phyloP scores from a whole-genome alignment of 257 asterid species.

The Verbena officinalis region DNA sequence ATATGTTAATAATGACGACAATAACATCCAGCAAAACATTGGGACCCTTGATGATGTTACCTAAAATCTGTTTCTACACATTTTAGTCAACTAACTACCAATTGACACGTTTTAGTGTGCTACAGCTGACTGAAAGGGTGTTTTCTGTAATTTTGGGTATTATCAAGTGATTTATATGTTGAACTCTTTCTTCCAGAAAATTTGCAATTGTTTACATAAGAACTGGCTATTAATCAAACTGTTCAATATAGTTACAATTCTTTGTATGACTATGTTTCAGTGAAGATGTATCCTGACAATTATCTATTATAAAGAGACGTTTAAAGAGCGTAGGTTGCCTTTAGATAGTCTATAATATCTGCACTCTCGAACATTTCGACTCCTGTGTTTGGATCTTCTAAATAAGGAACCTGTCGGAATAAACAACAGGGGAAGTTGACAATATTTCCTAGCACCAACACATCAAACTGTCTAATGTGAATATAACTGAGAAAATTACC shows the following conservation, averaged over 20 bases:
- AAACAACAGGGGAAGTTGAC: background rate
- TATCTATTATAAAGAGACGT: background rate
- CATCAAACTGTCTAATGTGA: background rate
- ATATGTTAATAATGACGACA: constrained; percentile 13
- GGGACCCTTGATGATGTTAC: background rate
- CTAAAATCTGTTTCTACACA: background rate
- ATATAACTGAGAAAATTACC: constrained; percentile 39
- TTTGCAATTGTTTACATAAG: too few relatives aligned
- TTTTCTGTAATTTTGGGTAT: background rate
- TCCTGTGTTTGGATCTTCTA: constrained; percentile 95
- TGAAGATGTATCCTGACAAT: background rate
- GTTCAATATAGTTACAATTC: too few relatives aligned
- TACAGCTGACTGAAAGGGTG: background rate
- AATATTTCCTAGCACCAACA: constrained; percentile 6
- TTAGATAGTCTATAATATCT: constrained; percentile 76
- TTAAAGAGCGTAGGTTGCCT: constrained; percentile 68
- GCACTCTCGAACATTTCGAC: constrained; percentile 96
- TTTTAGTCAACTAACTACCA: background rate
- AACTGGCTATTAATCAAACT: too few relatives aligned
- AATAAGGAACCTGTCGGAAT: constrained; percentile 71
- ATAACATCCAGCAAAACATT: constrained; percentile 7
- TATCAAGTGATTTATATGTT: too few relatives aligned
- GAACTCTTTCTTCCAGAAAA: too few relatives aligned
- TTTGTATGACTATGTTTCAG: too few relatives aligned
- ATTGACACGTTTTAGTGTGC: background rate